Conservation (phyloP, 148 eudicot genomes). For the Persicaria tinctoria region DNA sequence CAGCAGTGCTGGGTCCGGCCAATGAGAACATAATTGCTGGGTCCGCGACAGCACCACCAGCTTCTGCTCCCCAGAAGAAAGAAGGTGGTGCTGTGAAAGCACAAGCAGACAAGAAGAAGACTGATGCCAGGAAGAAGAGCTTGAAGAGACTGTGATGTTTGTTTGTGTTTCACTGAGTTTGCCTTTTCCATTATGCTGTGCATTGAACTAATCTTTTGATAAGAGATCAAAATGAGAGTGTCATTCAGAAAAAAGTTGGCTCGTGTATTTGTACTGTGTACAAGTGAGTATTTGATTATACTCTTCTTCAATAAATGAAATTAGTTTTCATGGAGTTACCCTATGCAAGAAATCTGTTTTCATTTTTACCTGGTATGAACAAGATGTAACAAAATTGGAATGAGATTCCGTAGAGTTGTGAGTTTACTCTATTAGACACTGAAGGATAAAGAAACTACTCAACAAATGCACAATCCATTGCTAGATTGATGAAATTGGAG, state of each 20-base stretch:
- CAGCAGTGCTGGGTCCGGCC: constrained; percentile 18
- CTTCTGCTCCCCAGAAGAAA: constrained; percentile 36
- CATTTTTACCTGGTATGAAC: not conserved
- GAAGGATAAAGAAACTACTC: too few relatives aligned
- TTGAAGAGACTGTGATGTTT: constrained; percentile 58
- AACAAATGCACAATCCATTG: too few relatives aligned
- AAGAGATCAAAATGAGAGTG: constrained; percentile 5
- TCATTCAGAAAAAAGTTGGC: not conserved
- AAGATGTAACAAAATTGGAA: not conserved
- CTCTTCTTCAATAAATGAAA: not conserved
- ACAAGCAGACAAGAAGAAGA: constrained; percentile 73
- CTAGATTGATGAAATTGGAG: too few relatives aligned
- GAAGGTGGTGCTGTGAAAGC: constrained; percentile 38
- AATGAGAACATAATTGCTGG: constrained; percentile 41
- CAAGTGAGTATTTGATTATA: not conserved
- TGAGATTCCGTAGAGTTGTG: too few relatives aligned
- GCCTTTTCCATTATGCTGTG: not conserved
- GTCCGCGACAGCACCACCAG: constrained; percentile 21
- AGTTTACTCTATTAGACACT: too few relatives aligned
- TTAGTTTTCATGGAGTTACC: too few relatives aligned
- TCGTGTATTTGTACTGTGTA: not conserved
- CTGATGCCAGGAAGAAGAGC: constrained; percentile 86
- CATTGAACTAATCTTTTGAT: not conserved
- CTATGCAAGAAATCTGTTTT: too few relatives aligned
- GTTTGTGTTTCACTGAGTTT: not conserved